Conservation (phyloP, 148 eudicot species). For the Polygonum maritimum region DNA sequence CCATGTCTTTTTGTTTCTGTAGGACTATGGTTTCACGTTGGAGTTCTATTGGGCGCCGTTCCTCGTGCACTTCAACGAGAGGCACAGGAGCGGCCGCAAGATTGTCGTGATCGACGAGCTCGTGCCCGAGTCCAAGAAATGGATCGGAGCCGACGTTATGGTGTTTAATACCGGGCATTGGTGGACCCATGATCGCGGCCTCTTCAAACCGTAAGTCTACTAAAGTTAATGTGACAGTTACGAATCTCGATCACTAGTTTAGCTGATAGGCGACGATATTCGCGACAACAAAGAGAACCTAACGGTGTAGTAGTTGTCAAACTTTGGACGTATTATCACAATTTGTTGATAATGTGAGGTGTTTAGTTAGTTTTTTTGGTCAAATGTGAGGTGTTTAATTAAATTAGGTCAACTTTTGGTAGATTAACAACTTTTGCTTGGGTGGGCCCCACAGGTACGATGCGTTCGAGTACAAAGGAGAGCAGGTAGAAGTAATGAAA, state of each 20-base stretch:
- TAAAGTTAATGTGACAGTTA: no score
- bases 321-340: not conserved
- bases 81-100: constrained; percentile 24
- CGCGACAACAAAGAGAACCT: no score
- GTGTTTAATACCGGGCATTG: constrained; percentile 59
- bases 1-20: not conserved
- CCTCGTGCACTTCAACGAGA: constrained; percentile 24
- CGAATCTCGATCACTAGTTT: no score
- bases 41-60: constrained; percentile 62
- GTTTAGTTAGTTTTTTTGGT: not conserved
- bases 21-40: constrained; percentile 48
- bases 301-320: not conserved
- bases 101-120: constrained; percentile 34
- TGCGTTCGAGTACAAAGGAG: constrained; percentile 22
- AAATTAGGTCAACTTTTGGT: not conserved
- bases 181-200: constrained; percentile 40
- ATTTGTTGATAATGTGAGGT: no score
- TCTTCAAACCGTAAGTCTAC: constrained; percentile 24
- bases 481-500: constrained; percentile 23
- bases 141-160: constrained; percentile 61
- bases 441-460: constrained; percentile 34
- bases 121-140: constrained; percentile 12
- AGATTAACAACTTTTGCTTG: not conserved
- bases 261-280: not conserved
- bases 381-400: not conserved